A percentile compares a stretch with the other conserved stretches of the same genome.
Conservation (phyloP, 176 grass and related monocot species). For the Oryza nivara region DNA sequence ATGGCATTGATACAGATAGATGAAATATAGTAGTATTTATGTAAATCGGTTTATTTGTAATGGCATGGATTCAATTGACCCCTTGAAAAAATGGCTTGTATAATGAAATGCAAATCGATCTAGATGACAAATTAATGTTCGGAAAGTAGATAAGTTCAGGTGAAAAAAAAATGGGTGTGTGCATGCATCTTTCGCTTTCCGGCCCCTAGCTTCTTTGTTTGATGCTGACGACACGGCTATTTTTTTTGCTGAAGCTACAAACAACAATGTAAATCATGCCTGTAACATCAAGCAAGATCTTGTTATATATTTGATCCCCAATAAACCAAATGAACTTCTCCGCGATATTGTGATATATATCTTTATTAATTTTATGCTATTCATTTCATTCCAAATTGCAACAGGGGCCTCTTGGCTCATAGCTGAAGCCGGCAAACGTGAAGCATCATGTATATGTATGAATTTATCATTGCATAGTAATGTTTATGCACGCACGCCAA, state of each 20-base stretch:
- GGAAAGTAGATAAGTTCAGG: no score
- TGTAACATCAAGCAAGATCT: background rate
- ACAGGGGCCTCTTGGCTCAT: background rate
- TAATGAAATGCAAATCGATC: no score
- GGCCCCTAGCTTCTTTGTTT: background rate
- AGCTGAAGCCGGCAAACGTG: background rate
- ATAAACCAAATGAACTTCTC: background rate
- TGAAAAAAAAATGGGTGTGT: no score
- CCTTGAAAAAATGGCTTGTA: no score
- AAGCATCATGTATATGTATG: background rate
- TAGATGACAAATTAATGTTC: background rate
- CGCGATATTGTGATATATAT: background rate
- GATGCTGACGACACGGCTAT: background rate
- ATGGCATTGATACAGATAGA: no score
- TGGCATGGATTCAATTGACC: no score
- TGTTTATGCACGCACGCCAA: background rate
- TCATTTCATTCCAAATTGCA: background rate
- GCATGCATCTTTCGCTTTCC: no score
- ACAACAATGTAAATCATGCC: background rate
- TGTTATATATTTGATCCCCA: background rate
- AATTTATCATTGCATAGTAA: background rate
- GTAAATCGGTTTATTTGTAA: no score
- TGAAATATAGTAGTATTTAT: no score
- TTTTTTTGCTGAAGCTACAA: constrained; percentile 6
- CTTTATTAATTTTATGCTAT: background rate